Percentiles rank a stretch among this genome's conserved stretches.
These are phyloP conservation scores for Phialocephala sp. DNA, from an alignment of 2,329 filamentous ascomycete genomes.

Conservation along the genomic window DNA sequence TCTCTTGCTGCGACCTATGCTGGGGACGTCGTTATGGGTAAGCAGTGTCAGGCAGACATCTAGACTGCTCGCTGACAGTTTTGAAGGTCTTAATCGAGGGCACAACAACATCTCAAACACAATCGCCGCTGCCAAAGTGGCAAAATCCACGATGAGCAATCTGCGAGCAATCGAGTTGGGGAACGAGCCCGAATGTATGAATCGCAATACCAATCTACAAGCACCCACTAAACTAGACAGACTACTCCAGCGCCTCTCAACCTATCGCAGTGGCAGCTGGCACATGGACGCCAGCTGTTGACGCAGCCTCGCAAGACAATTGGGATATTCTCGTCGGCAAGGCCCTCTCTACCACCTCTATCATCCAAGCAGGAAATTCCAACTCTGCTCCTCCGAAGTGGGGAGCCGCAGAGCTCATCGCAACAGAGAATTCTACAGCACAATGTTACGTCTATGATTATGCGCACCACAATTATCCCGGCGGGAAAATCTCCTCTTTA, in stretches of 20 bases:
- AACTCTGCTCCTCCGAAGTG: conserved; percentile 38
- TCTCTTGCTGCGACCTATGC: conserved; percentile 54
- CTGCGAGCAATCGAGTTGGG: conserved; percentile 60
- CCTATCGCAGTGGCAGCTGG: conserved; percentile 38
- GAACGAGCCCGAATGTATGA: conserved; percentile 61
- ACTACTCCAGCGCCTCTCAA: conserved; percentile 43
- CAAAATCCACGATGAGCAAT: conserved; percentile 52
- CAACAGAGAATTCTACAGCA: conserved; percentile 32
- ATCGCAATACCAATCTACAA: background rate
- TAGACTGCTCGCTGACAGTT: background rate
- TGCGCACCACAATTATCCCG: conserved; percentile 46
- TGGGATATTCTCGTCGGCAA: conserved; percentile 36
- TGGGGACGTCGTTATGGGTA: conserved; percentile 55
- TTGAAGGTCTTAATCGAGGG: conserved; percentile 55
- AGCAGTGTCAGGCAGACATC: conserved; percentile 6
- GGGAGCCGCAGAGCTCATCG: conserved; percentile 39
- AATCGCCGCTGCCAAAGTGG: conserved; percentile 55
- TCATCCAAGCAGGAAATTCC: conserved; percentile 41
- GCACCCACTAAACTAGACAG: conserved; percentile 31
- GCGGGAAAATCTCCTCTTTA: conserved; percentile 42
- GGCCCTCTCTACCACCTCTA: conserved; percentile 25
- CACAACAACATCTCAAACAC: conserved; percentile 60
- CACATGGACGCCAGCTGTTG: conserved; percentile 35
- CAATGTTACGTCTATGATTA: conserved; percentile 38
- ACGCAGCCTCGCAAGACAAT: conserved; percentile 37